phyloP scores from a whole-genome alignment of 2,329 filamentous ascomycete species.

The Chaetomium sp. region DNA sequence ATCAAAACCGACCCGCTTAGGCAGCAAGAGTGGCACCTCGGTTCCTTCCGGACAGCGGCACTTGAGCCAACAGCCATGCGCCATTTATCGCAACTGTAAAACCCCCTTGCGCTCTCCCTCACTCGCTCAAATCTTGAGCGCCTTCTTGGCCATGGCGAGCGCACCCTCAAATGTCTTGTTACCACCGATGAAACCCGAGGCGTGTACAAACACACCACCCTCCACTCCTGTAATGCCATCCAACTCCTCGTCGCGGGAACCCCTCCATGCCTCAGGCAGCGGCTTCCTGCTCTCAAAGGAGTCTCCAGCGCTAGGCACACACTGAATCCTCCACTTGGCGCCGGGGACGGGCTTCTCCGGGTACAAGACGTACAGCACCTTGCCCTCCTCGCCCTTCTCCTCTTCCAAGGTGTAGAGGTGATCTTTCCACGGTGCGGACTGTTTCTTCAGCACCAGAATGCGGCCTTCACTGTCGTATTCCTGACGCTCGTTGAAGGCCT shows the following conservation, averaged over 20 bases:
- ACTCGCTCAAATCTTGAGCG: conserved; percentile 39
- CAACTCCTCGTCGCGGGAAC: conserved; percentile 78
- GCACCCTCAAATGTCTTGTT: conserved; percentile 88
- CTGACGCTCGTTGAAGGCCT: conserved; percentile 64
- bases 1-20: conserved; percentile 7
- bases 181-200: conserved; percentile 91
- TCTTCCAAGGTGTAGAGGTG: conserved; percentile 85
- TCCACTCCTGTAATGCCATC: conserved; percentile 62
- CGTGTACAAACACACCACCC: conserved; percentile 88
- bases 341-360: conserved; percentile 70
- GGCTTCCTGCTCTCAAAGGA: conserved; percentile 91
- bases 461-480: conserved; percentile 68
- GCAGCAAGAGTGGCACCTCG: conserved; percentile 2
- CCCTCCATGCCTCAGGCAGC: conserved; percentile 85
- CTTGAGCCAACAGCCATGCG: too few relatives aligned
- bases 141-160: conserved; percentile 76
- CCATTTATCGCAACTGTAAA: too few relatives aligned
- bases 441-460: conserved; percentile 70
- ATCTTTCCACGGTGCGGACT: conserved; percentile 90
- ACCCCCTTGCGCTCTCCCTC: neutral
- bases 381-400: conserved; percentile 42
- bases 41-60: neutral
- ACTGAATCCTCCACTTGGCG: conserved; percentile 88
- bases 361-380: conserved; percentile 83
- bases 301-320: conserved; percentile 75